phyloP scores from a whole-genome alignment of 148 eudicot genomes.

The Cornus controversa region DNA sequence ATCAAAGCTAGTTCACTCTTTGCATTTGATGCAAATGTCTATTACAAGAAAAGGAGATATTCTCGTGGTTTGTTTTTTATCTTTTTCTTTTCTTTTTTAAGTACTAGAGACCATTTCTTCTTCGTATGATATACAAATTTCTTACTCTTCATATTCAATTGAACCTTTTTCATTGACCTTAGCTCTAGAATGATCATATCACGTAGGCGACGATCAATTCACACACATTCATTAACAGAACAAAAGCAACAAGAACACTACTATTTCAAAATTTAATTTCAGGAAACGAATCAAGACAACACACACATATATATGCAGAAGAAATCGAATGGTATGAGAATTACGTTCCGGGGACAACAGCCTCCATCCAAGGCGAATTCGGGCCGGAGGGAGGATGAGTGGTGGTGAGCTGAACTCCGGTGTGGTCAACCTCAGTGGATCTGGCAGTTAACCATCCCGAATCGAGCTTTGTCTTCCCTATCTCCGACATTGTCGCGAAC shows the following conservation, averaged over 20 bases:
- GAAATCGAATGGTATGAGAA: not conserved
- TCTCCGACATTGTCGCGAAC: constrained; percentile 42
- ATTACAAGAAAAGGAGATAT: not conserved
- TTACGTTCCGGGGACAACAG: constrained; percentile 94
- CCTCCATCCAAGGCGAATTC: constrained; percentile 69
- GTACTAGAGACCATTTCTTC: not conserved
- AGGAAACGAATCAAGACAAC: not conserved
- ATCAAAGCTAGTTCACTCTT: not conserved
- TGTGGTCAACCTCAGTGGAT: constrained; percentile 70
- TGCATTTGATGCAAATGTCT: not conserved
- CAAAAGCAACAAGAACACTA: not conserved
- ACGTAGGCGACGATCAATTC: not conserved
- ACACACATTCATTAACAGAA: not conserved
- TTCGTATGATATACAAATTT: not conserved
- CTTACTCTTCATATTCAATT: not conserved
- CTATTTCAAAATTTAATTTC: not conserved
- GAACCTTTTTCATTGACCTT: not conserved
- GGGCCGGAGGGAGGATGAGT: constrained; percentile 59
- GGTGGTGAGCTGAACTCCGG: constrained; percentile 85
- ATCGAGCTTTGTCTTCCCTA: constrained; percentile 61
- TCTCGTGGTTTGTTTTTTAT: not conserved
- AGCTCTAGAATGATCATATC: not conserved
- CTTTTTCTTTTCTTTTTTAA: not conserved
- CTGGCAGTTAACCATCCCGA: constrained; percentile 90
- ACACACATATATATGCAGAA: no score